These are phyloP conservation scores for Camellia lanceoleosa DNA, from an alignment of 148 eudicot genomes.

Conservation along the genomic window DNA sequence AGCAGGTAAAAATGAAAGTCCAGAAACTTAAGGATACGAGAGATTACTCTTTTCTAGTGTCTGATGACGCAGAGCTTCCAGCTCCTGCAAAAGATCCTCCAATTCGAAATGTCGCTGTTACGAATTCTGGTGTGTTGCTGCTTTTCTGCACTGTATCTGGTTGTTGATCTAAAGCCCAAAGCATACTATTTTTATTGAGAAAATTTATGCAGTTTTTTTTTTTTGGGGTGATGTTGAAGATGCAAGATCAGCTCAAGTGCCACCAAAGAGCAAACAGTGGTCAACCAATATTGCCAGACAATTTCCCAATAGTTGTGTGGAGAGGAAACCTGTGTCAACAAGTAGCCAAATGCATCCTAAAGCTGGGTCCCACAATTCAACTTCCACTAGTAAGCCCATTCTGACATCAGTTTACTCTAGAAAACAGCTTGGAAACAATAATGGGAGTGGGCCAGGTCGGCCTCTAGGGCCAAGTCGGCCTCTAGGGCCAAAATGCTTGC, in stretches of 20 bases:
- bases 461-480: constrained; percentile 43
- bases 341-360: constrained; percentile 28
- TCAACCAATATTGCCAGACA: constrained; percentile 32
- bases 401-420: constrained; percentile 23
- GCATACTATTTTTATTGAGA: constrained; percentile 35
- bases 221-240: constrained; percentile 67
- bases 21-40: constrained; percentile 67
- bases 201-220: constrained; percentile 4
- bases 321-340: constrained; percentile 35
- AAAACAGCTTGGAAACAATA: constrained; percentile 44
- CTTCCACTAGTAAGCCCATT: constrained; percentile 24
- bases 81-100: constrained; percentile 41
- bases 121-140: constrained; percentile 47
- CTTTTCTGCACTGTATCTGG: background rate
- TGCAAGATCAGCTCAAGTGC: constrained; percentile 52
- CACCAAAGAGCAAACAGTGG: constrained; percentile 35
- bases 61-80: constrained; percentile 75
- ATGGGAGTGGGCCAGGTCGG: constrained; percentile 63
- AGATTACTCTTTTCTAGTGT: constrained; percentile 84
- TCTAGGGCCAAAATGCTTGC: constrained; percentile 29
- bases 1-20: constrained; percentile 57
- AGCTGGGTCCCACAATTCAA: constrained; percentile 30
- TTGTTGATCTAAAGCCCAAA: constrained; percentile 13
- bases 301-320: constrained; percentile 33
- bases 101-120: constrained; percentile 30